Evolutionary conservation across 2,329 filamentous ascomycete species (phyloP).

Genomic region (Curvularia spicifera): DNA sequence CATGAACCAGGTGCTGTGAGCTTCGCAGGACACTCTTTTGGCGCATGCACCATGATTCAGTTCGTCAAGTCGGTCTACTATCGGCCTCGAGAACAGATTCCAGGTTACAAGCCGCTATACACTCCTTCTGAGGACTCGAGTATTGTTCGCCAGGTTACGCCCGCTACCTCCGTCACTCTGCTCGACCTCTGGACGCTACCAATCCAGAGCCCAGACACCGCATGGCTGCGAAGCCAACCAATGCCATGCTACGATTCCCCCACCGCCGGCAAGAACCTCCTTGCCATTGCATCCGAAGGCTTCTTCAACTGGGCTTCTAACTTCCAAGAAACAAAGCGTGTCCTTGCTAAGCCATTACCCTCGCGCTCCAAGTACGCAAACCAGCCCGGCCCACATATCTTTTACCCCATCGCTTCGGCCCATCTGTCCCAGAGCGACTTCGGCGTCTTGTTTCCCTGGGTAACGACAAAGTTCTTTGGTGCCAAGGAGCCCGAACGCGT

Average conservation of each 20-base stretch:
- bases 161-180: conserved; percentile 69
- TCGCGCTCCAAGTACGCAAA: conserved; percentile 52
- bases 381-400: conserved; percentile 66
- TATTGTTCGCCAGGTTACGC: conserved; percentile 71
- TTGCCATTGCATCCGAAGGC: conserved; percentile 76
- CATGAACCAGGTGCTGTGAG: conserved; percentile 74
- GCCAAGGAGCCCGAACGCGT: conserved; percentile 75
- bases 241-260: conserved; percentile 69
- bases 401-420: conserved; percentile 75
- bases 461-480: conserved; percentile 58
- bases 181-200: conserved; percentile 85
- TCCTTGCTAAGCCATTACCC: conserved; percentile 65
- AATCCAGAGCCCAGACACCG: conserved; percentile 66
- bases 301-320: conserved; percentile 82
- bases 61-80: conserved; percentile 82
- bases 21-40: conserved; percentile 83
- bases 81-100: conserved; percentile 55
- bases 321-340: conserved; percentile 69
- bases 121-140: conserved; percentile 61
- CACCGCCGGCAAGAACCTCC: conserved; percentile 61
- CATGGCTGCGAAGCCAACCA: conserved; percentile 72
- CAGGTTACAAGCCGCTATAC: conserved; percentile 66
- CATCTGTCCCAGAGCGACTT: conserved; percentile 87
- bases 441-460: conserved; percentile 78
- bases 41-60: conserved; percentile 75